Evolutionary conservation across 73 alveolate genomes (phyloP), one percentile per base, ranked within the genome.

Genomic region (Paramecium primaurelia): DNA sequence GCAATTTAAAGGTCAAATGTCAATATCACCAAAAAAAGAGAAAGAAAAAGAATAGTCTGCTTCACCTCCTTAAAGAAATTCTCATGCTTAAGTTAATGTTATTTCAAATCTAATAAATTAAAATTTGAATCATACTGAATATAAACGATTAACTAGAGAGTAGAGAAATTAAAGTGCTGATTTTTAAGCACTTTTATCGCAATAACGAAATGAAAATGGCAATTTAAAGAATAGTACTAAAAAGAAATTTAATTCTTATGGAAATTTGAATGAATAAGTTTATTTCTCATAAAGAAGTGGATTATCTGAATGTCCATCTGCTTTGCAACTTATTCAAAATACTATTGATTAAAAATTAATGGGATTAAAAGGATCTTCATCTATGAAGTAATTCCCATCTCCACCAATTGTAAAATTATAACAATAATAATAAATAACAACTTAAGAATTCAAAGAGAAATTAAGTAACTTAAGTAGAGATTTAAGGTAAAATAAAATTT

Each of bases 101-200:
- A 64, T 64, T 14, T 32, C 84, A 32, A 32, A 64, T 26, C 84
- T 64, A 32, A 32, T 64, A 12, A 64, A 64, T 64, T 32, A 64
- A 32, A 64, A 54, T 54, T 54, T 54, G 69, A 54, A 64, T 20
- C 84, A 64, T 64, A 64, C 84, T 32, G 84, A 64, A 64, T 64
- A 64, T 64, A 64, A 64, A 34, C 45, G 84, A 64, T 34, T 64
- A 64, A 32, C 84, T 11, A 64, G 84, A 18, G 84, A 64, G 26
- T n/a, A 64, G 84, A 64, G 84, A 34, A 64, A 64, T 64, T 9
- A 64, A 64, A 64, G 84, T n/a, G 84, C 47, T 11, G 84, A 64
- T 64, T 64, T 64, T 64, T n/a, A 64, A 64, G 47, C 84, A 12
- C 84, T 64, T 11, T 64, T 64, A 34, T 34, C 8, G 28, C 49